These are phyloP conservation scores for Haplosporangium gracile DNA, from an alignment of 192 early-diverging fungal genomes.

Conservation along the genomic window DNA sequence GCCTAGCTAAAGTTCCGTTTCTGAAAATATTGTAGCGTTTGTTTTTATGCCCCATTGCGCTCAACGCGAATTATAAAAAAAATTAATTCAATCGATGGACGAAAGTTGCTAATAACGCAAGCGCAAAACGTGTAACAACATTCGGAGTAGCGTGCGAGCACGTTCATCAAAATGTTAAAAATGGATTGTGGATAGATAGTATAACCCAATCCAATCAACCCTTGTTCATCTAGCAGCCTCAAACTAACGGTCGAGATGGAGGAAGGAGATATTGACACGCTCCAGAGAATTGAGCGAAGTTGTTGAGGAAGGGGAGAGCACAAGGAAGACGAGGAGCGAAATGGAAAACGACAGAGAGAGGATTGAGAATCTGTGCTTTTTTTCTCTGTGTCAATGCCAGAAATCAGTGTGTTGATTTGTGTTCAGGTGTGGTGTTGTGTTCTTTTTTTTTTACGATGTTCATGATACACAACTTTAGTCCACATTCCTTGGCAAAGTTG, in stretches of 20 bases:
- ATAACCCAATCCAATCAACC: not conserved
- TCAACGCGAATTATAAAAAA: not conserved
- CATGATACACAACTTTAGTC: not conserved
- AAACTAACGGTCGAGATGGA: not conserved
- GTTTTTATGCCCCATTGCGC: not conserved
- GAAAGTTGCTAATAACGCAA: too few species aligned
- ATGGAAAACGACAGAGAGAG: not conserved
- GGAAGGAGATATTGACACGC: not conserved
- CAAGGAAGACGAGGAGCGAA: not conserved
- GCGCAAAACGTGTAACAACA: too few species aligned
- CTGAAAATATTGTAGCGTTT: not conserved
- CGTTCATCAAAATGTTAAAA: not conserved
- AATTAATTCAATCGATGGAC: not conserved
- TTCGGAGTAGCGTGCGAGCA: not conserved
- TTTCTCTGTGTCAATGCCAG: not conserved
- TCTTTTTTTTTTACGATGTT: not conserved
- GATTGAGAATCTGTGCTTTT: not conserved
- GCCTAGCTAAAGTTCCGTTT: not conserved
- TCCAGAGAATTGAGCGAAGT: not conserved
- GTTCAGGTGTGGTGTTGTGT: not conserved
- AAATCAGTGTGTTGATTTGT: not conserved
- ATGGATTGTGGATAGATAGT: not conserved
- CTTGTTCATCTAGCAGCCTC: not conserved
- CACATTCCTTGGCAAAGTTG: not conserved
- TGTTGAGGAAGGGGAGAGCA: not conserved